These are phyloP conservation scores for Centella asiatica DNA, from an alignment of 129 eudicot species.

Conservation along the genomic window DNA sequence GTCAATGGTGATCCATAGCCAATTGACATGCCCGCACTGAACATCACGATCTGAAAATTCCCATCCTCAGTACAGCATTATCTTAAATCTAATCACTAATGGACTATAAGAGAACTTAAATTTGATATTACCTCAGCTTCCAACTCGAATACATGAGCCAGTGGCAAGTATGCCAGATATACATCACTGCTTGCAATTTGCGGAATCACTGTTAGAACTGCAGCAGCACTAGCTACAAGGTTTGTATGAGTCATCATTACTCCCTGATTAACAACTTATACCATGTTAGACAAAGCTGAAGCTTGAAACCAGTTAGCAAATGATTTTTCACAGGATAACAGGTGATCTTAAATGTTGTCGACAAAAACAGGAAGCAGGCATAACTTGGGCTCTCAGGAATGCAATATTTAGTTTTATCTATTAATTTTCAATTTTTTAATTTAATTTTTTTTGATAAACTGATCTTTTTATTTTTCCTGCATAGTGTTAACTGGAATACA, in stretches of 20 bases:
- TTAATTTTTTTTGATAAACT: too few species aligned
- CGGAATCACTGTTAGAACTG: constrained; percentile 87
- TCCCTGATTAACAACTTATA: constrained; percentile 42
- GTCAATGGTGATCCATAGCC: constrained; percentile 92
- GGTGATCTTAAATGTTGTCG: too few species aligned
- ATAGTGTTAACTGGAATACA: too few species aligned
- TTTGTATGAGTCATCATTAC: constrained; percentile 98
- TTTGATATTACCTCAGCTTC: constrained; percentile 78
- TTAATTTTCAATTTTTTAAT: too few species aligned
- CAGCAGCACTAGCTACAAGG: constrained; percentile 89
- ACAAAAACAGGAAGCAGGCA: too few species aligned
- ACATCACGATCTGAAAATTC: constrained; percentile 73
- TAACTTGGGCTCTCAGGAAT: too few species aligned
- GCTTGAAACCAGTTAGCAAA: too few species aligned
- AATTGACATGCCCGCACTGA: constrained; percentile 61
- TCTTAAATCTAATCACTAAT: background rate
- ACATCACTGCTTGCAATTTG: constrained; percentile 56
- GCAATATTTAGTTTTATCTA: too few species aligned
- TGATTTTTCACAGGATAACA: too few species aligned
- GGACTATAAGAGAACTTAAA: background rate
- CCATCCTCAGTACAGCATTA: constrained; percentile 10
- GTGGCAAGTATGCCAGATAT: constrained; percentile 87
- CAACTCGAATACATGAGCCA: constrained; percentile 91
- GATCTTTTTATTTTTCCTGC: too few species aligned
- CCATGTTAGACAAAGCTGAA: background rate